These are phyloP conservation scores for Termitomyces sp. DNA, from an alignment of 768 basidiomycete genomes.

Conservation along the genomic window DNA sequence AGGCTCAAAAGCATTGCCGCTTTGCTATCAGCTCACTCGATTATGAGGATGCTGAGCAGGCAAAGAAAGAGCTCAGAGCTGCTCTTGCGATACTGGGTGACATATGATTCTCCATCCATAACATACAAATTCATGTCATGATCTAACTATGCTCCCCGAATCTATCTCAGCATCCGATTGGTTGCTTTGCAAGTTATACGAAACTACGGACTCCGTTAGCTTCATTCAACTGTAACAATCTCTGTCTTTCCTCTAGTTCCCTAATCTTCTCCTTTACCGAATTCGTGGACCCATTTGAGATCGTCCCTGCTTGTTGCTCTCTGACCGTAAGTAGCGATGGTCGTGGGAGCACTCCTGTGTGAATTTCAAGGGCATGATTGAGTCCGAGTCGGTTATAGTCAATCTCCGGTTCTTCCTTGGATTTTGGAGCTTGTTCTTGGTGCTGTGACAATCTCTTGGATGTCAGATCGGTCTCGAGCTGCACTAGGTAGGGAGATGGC, in stretches of 20 bases:
- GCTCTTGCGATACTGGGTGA: conserved; percentile 71
- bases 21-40: conserved; percentile 96
- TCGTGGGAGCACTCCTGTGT: neutral
- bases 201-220: conserved; percentile 1
- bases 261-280: neutral
- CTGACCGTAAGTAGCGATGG: neutral
- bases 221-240: neutral
- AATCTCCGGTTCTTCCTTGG: neutral
- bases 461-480: neutral
- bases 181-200: neutral
- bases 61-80: conserved; percentile 74
- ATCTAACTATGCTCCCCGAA: neutral
- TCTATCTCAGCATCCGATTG: too few relatives aligned
- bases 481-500: neutral
- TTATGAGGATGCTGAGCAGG: conserved; percentile 90
- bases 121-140: neutral
- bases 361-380: neutral
- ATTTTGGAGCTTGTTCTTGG: neutral
- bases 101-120: conserved; percentile 20
- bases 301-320: neutral
- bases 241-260: conserved; percentile 4
- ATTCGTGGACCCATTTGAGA: neutral
- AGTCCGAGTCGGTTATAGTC: neutral
- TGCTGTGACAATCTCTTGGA: neutral
- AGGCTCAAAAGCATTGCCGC: conserved; percentile 87